These are phyloP conservation scores for Mycena vitilis DNA, from an alignment of 768 basidiomycete species.

Conservation along the genomic window DNA sequence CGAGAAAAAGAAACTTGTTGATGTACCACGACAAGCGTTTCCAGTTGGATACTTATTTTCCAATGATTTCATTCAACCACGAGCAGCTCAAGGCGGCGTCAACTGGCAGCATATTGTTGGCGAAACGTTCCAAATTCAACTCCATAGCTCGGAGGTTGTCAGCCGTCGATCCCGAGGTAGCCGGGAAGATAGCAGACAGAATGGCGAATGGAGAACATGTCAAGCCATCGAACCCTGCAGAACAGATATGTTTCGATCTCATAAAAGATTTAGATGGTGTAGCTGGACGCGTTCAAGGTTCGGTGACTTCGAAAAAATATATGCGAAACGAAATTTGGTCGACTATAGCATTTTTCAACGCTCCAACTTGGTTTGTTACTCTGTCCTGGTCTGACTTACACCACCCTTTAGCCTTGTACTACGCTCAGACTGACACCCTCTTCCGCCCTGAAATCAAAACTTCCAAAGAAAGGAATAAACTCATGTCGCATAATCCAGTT, in stretches of 20 bases:
- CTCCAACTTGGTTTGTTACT: no score
- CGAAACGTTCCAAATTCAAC: conserved; percentile 42
- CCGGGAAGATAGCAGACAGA: conserved; percentile 35
- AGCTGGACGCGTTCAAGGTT: conserved; percentile 43
- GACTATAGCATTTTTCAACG: no score
- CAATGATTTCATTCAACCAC: conserved; percentile 55
- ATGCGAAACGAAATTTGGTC: no score
- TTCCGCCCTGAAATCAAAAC: no score
- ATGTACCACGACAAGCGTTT: conserved; percentile 48
- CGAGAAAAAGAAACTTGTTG: no score
- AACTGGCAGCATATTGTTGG: conserved; percentile 43
- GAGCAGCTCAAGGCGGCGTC: conserved; percentile 48
- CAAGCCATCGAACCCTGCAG: conserved; percentile 42
- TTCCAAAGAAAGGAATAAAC: no score
- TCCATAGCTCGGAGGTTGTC: conserved; percentile 39
- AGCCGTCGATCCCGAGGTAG: conserved; percentile 38
- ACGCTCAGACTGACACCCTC: no score
- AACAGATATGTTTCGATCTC: conserved; percentile 49
- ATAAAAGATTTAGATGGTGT: conserved; percentile 51
- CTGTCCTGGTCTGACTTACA: no score
- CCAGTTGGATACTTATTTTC: conserved; percentile 43
- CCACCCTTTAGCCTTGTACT: no score
- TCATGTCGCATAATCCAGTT: no score
- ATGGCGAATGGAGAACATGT: conserved; percentile 42
- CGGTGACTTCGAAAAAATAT: conserved; percentile 30